A percentile compares a stretch with the other conserved stretches of the same genome.
Conservation (phyloP, 805 yeast genomes). For the Zygosaccharomyces siamensis region DNA sequence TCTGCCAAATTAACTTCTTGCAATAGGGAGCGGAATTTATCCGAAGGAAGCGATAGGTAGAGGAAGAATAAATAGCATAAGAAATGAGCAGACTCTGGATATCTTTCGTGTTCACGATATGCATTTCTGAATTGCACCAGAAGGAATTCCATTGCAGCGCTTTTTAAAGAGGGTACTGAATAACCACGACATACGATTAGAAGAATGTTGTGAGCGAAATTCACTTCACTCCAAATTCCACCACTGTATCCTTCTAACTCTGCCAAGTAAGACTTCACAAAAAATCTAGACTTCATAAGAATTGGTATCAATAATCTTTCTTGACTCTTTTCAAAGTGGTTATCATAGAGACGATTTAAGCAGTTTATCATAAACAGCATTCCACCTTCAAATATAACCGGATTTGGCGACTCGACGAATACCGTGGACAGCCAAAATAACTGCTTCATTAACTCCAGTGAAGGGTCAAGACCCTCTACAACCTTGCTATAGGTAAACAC, state of each 20-base stretch:
- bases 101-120: slow-evolving; percentile 33
- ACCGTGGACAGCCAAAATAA: slow-evolving; percentile 39
- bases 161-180: slow-evolving; percentile 51
- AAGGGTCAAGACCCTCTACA: slow-evolving; percentile 37
- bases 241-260: slow-evolving; percentile 42
- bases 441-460: slow-evolving; percentile 28
- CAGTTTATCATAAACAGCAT: slow-evolving; percentile 37
- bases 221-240: slow-evolving; percentile 39
- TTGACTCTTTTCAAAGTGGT: slow-evolving; percentile 30
- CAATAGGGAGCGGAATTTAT: slow-evolving; percentile 35
- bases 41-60: slow-evolving; percentile 36
- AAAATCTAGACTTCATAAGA: slow-evolving; percentile 32
- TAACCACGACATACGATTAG: slow-evolving; percentile 52
- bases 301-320: slow-evolving; percentile 29
- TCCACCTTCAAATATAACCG: slow-evolving; percentile 40
- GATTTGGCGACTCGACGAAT: slow-evolving; percentile 33
- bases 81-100: slow-evolving; percentile 17
- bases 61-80: slow-evolving; percentile 34
- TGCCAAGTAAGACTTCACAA: slow-evolving; percentile 39
- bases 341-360: slow-evolving; percentile 32
- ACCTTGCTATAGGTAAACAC: slow-evolving; percentile 39
- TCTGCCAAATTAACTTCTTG: slow-evolving; percentile 36
- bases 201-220: slow-evolving; percentile 49
- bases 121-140: slow-evolving; percentile 42
- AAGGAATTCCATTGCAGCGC: slow-evolving; percentile 44